Evolutionary conservation across 228 moss, liverwort and hornwort genomes (phyloP).

Genomic region (Sphagnum magellanicum): DNA sequence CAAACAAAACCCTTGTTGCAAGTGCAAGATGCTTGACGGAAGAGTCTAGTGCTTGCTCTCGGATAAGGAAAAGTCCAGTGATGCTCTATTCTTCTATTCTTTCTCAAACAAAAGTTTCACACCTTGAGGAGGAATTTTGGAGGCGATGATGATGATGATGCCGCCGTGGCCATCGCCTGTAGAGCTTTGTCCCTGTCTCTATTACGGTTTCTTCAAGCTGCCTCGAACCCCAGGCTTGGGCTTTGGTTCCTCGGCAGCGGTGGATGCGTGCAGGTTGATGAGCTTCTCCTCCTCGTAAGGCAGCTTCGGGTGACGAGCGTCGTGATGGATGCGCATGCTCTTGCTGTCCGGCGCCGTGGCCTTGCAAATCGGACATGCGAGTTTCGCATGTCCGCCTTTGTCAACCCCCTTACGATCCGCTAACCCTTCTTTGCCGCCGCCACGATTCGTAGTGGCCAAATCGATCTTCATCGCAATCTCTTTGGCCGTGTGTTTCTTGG

Average conservation of each 20-base stretch:
- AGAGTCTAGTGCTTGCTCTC: no score
- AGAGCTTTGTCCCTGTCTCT: not conserved
- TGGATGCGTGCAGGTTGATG: conserved; percentile 58
- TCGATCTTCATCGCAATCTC: conserved; percentile 96
- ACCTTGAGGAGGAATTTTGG: no score
- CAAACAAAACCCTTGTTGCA: no score
- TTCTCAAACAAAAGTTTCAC: no score
- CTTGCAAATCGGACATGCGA: conserved; percentile 86
- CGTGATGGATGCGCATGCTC: conserved; percentile 96
- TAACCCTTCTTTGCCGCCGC: conserved; percentile 96
- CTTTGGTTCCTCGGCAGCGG: conserved; percentile 25
- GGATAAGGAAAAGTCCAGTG: no score
- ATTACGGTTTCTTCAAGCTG: conserved; percentile 72
- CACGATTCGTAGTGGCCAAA: conserved; percentile 93
- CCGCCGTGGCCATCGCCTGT: no score
- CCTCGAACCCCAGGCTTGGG: conserved; percentile 87
- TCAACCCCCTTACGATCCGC: conserved; percentile 89
- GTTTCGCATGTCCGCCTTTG: conserved; percentile 95
- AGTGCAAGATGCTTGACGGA: no score
- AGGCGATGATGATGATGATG: no score
- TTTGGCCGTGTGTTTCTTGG: conserved; percentile 99
- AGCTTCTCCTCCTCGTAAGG: conserved; percentile 94
- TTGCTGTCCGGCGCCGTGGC: conserved; percentile 93
- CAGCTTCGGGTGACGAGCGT: conserved; percentile 88
- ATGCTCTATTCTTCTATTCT: no score